These are phyloP conservation scores for Didymella lethalis DNA, from an alignment of 2,329 filamentous ascomycete genomes.

Conservation along the genomic window DNA sequence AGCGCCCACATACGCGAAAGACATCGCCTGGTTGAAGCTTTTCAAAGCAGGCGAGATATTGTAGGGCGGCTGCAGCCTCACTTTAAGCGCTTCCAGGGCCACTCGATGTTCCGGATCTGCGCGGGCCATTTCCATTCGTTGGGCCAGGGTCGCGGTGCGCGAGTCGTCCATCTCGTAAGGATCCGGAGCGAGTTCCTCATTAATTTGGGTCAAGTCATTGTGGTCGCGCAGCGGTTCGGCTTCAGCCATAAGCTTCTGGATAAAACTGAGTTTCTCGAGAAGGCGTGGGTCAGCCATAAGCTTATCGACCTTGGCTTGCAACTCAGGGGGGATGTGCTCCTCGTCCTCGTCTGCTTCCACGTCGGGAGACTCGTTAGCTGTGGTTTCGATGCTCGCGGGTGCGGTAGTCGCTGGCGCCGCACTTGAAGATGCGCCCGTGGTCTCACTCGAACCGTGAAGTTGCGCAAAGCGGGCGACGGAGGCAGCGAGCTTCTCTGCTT, in stretches of 20 bases:
- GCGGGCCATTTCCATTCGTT: slow-evolving; percentile 38
- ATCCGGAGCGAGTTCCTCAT: slow-evolving; percentile 39
- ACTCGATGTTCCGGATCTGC: slow-evolving; percentile 42
- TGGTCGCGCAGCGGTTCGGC: slow-evolving; percentile 2
- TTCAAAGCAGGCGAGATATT: slow-evolving; percentile 44
- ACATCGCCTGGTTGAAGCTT: slow-evolving; percentile 47
- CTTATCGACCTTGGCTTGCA: slow-evolving; percentile 45
- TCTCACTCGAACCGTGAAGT: background rate
- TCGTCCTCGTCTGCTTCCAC: slow-evolving; percentile 19
- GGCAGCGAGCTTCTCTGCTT: slow-evolving; percentile 32
- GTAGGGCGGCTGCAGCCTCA: slow-evolving; percentile 43
- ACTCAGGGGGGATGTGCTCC: slow-evolving; percentile 39
- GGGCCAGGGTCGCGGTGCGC: slow-evolving; percentile 34
- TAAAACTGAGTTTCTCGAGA: slow-evolving; percentile 44
- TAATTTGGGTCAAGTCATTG: slow-evolving; percentile 27
- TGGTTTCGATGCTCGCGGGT: background rate
- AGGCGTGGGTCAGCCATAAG: slow-evolving; percentile 47
- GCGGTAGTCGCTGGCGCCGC: background rate
- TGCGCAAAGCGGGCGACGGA: slow-evolving; percentile 34
- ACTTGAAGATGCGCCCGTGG: background rate
- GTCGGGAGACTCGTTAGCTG: slow-evolving; percentile 10
- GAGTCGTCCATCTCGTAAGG: slow-evolving; percentile 36
- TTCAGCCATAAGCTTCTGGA: slow-evolving; percentile 38
- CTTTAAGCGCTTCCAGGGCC: slow-evolving; percentile 37
- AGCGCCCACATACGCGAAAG: slow-evolving; percentile 47